Evolutionary conservation across 2,329 filamentous ascomycete species (phyloP), one percentile per base, ranked within the genome.

Genomic region (Hypoxylon sp.): DNA sequence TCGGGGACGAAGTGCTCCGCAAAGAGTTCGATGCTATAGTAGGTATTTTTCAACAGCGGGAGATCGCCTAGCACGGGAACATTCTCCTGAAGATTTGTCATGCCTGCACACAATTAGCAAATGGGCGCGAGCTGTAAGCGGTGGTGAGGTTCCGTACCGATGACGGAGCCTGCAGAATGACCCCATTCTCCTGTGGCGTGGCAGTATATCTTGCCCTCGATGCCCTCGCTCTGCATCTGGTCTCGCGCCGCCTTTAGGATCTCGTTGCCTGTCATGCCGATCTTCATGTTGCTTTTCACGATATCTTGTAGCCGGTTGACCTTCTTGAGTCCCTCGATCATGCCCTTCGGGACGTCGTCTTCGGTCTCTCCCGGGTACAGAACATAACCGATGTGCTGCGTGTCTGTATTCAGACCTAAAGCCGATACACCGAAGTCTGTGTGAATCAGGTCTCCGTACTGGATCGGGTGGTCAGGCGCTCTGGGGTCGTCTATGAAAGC

Each of bases 101-200:
- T 81, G 33, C 79, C 78, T 80, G 37, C 1, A n/a, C 1, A 7
- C 40, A 17, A 21, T 63, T 33, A 55, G 55, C 48, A 37, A 55
- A 29, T 41, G 3, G 1, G 20, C 13, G 4, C 3, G n/a, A 26
- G 8, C 37, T 11, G 6, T 23, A 15, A 41, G 37, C n/a, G 11
- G 45, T 1, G 13, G 21, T 6, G n/a, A n/a, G 9, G 24, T 42
- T 15, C 6, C 9, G 49, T 68, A 78, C 79, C 79, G 48, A 82
- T 78, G 4, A 80, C 58, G 0, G 79, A 76, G 0, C 80, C 80
- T 0, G 79, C 80, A 1, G 77, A 76, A 56, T 82, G 80, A 1
- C 80, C 80, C 75, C 78, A 82, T 68, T 82, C 80, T 9, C 80
- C 80, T 11, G 81, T 80, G 1, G 79, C 74, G 51, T 82, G 79